These are phyloP conservation scores for Tubosaeta sp. DNA, from an alignment of 768 basidiomycete genomes.

Conservation along the genomic window DNA sequence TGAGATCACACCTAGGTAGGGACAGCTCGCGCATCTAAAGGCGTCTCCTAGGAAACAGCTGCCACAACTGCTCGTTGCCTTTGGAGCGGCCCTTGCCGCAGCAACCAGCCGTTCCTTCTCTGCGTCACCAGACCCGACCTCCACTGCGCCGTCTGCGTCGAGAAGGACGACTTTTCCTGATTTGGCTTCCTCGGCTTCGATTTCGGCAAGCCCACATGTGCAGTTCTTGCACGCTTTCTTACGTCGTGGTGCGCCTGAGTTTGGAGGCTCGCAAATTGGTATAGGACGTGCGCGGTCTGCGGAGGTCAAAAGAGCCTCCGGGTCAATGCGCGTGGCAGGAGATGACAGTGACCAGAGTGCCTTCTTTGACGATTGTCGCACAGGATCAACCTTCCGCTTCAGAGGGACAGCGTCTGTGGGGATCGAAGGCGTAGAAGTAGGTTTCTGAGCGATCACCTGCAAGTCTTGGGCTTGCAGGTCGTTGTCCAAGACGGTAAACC, in stretches of 20 bases:
- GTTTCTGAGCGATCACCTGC: slow-evolving; percentile 68
- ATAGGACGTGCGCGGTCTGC: slow-evolving; percentile 78
- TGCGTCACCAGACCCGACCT: slow-evolving; percentile 50
- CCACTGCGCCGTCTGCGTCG: slow-evolving; percentile 54
- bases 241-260: slow-evolving; percentile 49
- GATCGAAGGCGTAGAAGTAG: slow-evolving; percentile 40
- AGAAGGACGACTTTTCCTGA: slow-evolving; percentile 62
- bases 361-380: slow-evolving; percentile 74
- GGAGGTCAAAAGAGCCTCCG: slow-evolving; percentile 77
- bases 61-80: slow-evolving; percentile 95
- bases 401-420: slow-evolving; percentile 45
- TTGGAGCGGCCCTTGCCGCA: slow-evolving; percentile 69
- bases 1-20: slow-evolving; percentile 80
- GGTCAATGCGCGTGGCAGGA: slow-evolving; percentile 72
- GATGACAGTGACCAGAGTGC: slow-evolving; percentile 82
- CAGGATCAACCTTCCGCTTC: slow-evolving; percentile 46
- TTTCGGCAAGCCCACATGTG: slow-evolving; percentile 91
- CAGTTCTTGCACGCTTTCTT: slow-evolving; percentile 97
- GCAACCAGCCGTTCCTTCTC: slow-evolving; percentile 63
- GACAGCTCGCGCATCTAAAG: slow-evolving; percentile 93
- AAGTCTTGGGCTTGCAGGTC: slow-evolving; percentile 33
- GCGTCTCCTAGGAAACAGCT: slow-evolving; percentile 98
- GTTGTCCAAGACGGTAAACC: slow-evolving; percentile 56
- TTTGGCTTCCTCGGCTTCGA: slow-evolving; percentile 78
- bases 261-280: slow-evolving; percentile 69